phyloP scores from a whole-genome alignment of 2,329 filamentous ascomycete species.

The Colletotrichum echinochloae region DNA sequence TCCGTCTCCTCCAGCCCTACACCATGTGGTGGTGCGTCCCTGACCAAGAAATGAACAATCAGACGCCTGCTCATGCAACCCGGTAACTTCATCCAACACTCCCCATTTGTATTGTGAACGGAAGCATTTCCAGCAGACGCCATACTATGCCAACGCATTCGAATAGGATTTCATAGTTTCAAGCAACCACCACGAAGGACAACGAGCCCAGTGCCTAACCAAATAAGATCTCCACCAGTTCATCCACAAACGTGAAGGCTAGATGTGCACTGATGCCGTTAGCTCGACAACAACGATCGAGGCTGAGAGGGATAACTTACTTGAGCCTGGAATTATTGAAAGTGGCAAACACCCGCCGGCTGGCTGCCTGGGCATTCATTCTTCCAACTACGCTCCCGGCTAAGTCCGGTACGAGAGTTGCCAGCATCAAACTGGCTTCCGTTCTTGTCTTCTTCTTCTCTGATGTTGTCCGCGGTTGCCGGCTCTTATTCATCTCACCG shows the following conservation, averaged over 20 bases:
- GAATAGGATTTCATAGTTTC: neutral
- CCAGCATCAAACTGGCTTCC: conserved; percentile 90
- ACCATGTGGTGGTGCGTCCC: neutral
- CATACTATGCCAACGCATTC: neutral
- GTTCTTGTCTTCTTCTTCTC: conserved; percentile 85
- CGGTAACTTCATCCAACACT: conserved; percentile 1
- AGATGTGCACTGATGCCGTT: conserved; percentile 68
- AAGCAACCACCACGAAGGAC: neutral
- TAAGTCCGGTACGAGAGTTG: conserved; percentile 89
- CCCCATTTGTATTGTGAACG: neutral
- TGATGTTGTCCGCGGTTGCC: conserved; percentile 69
- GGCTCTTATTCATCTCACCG: conserved; percentile 65
- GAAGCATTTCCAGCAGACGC: neutral
- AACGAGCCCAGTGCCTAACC: conserved; percentile 46
- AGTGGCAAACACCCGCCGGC: conserved; percentile 87
- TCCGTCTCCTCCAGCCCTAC: neutral
- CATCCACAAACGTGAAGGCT: conserved; percentile 78
- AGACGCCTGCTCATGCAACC: conserved; percentile 23
- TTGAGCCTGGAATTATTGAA: conserved; percentile 93
- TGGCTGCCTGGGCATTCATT: conserved; percentile 90
- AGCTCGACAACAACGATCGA: conserved; percentile 43
- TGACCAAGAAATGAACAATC: conserved; percentile 9
- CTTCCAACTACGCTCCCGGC: conserved; percentile 93
- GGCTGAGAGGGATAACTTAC: conserved; percentile 62
- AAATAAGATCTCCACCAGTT: conserved; percentile 75